Evolutionary conservation across 345 rosid genomes (phyloP), one percentile per base, ranked within the genome.

Genomic region (Moricandia arvensis): DNA sequence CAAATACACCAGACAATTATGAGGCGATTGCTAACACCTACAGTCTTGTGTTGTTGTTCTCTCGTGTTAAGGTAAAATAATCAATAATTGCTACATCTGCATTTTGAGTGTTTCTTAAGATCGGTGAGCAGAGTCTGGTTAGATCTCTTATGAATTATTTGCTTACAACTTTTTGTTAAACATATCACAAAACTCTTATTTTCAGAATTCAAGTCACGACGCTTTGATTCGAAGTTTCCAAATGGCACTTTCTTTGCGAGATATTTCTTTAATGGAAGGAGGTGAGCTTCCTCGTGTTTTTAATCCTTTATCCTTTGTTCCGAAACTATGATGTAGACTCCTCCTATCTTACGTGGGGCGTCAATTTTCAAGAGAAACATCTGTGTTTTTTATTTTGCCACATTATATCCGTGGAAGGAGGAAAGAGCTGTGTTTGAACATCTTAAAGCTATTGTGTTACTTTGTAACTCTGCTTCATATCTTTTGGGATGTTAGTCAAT

Each of bases 21-120:
- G 94, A 96, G 82, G 96, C 96, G 63, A 89, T 96, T 77, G 88
- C 99, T 82, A 93, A 93, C 80, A 89, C 98, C 18, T 93, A 83
- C 83, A 85, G 96, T 84, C 88, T 96, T 66, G 95, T 91, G 27
- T 80, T 89, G 85, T 86, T 91, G 80, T 96, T 91, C 82, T 87
- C 99, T 76, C 89, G 87, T 81, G 87, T 84, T 63, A 96, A 96
- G 99, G 99, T 96, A 88, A 62, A 21, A 73, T 6, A 41, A 41
- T 41, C 65, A 29, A 18, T 68, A 73, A 6, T 16, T 59, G 26
- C 37, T 21, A 37, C 73, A 61, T 47, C 62, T 57, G 76, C 61
- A 58, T 33, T 33, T 53, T 47, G 18, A 58, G 4, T 45, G 49
- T 1, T 43, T 43, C 47, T 41, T 41, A 53, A n/a, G n/a, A 0